Evolutionary conservation across 164 flowering plant genomes (phyloP).

Genomic region (Magnolia kwangsiensis): DNA sequence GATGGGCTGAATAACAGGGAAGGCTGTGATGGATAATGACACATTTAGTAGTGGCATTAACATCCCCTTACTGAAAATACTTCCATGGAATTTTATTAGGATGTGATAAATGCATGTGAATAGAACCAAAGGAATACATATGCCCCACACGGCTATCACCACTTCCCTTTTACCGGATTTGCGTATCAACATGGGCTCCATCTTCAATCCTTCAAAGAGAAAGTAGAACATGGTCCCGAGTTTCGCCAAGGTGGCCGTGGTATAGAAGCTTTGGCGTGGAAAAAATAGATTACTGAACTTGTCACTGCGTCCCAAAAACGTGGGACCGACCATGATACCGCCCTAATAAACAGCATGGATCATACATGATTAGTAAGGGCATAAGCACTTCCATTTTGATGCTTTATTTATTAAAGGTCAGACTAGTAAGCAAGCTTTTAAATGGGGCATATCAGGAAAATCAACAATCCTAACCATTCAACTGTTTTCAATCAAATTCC

Average conservation of each 20-base stretch:
- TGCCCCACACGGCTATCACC: constrained; percentile 6
- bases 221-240: constrained; percentile 14
- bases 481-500: no score
- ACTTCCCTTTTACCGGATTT: constrained; percentile 2
- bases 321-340: constrained; percentile 14
- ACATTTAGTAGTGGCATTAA: neutral
- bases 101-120: neutral
- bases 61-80: neutral
- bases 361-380: no score
- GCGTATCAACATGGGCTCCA: constrained; percentile 12
- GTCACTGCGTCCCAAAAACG: constrained; percentile 6
- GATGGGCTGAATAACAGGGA: constrained; percentile 6
- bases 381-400: no score
- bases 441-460: no score
- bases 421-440: no score
- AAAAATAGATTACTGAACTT: neutral
- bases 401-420: no score
- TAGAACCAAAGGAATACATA: constrained; percentile 9
- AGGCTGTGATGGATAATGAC: neutral
- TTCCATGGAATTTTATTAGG: neutral
- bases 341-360: neutral
- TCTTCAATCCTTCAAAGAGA: constrained; percentile 21
- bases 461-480: no score
- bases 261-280: neutral
- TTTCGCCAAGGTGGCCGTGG: neutral